Conservation (phyloP, 805 yeast genomes). For the Clavispora carvajalis region DNA sequence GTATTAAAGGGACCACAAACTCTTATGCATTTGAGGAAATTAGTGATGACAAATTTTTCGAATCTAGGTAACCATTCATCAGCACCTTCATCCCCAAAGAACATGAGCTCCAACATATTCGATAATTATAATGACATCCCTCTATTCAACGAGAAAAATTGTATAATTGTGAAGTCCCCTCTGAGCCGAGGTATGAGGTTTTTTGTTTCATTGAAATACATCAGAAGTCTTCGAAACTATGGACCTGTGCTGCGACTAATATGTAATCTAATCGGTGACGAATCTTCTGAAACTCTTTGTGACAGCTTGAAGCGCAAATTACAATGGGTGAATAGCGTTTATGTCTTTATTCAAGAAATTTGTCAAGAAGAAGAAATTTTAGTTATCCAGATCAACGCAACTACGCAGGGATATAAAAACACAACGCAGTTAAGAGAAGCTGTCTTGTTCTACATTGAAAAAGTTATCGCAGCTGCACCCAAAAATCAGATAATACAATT, state of each 20-base stretch:
- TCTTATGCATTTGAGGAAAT: constrained; percentile 47
- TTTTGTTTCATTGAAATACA: neutral
- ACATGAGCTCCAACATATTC: neutral
- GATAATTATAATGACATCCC: neutral
- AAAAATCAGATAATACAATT: neutral
- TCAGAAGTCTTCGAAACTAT: neutral
- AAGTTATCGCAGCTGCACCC: neutral
- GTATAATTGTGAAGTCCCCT: neutral
- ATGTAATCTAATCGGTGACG: constrained; percentile 62
- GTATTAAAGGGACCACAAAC: constrained; percentile 68
- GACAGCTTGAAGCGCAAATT: constrained; percentile 25
- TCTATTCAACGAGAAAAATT: neutral
- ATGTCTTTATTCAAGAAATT: constrained; percentile 39
- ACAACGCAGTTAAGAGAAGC: constrained; percentile 27
- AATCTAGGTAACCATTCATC: neutral
- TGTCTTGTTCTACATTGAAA: constrained; percentile 26
- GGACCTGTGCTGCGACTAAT: constrained; percentile 37
- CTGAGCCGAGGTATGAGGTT: neutral
- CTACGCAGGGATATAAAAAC: constrained; percentile 40
- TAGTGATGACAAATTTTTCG: constrained; percentile 41
- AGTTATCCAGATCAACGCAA: constrained; percentile 46
- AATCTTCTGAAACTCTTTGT: constrained; percentile 47
- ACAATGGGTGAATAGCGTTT: constrained; percentile 33
- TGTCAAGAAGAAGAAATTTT: constrained; percentile 35
- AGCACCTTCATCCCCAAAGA: neutral